Conservation (phyloP, 352 stramenopile species). For the Phytophthora quininea region DNA sequence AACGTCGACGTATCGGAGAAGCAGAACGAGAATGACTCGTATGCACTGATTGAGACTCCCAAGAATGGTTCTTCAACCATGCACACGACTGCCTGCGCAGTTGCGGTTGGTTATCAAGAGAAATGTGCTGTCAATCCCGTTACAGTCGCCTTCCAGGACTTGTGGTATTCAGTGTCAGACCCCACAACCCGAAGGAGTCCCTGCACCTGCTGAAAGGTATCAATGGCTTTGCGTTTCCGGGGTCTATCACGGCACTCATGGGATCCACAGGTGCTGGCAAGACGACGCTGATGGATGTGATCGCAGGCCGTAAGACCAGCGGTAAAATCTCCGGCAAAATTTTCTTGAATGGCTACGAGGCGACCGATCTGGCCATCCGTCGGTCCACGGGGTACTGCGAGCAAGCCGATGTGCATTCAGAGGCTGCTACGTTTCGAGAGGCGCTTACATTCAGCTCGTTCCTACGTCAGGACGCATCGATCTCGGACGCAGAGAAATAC, state of each 20-base stretch:
- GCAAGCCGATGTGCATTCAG: constrained; percentile 7
- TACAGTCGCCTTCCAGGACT: constrained; percentile 41
- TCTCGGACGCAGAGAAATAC: constrained; percentile 36
- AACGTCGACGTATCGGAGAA: constrained; percentile 26
- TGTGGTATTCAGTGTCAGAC: constrained; percentile 56
- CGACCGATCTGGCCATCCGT: constrained; percentile 21
- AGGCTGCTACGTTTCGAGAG: constrained; percentile 1
- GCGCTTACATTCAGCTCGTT: constrained; percentile 53
- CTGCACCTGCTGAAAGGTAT: constrained; percentile 38
- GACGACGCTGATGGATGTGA: constrained; percentile 30
- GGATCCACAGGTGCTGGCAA: constrained; percentile 67
- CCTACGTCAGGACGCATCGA: constrained; percentile 49
- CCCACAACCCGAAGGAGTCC: constrained; percentile 41
- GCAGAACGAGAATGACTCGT: constrained; percentile 9
- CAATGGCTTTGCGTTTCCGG: constrained; percentile 25
- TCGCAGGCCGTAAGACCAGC: constrained; percentile 13
- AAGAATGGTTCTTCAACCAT: constrained; percentile 2
- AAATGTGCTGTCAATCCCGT: constrained; percentile 28
- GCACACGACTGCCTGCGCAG: constrained; percentile 4
- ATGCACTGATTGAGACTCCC: constrained; percentile 22
- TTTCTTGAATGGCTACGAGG: constrained; percentile 27
- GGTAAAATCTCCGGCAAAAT: not conserved
- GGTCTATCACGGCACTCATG: constrained; percentile 36
- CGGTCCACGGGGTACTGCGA: constrained; percentile 30
- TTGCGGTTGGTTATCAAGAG: constrained; percentile 14